Base-by-base conservation (phyloP, 176 grass and related monocot species). In the Tuctoria greenei region DNA sequence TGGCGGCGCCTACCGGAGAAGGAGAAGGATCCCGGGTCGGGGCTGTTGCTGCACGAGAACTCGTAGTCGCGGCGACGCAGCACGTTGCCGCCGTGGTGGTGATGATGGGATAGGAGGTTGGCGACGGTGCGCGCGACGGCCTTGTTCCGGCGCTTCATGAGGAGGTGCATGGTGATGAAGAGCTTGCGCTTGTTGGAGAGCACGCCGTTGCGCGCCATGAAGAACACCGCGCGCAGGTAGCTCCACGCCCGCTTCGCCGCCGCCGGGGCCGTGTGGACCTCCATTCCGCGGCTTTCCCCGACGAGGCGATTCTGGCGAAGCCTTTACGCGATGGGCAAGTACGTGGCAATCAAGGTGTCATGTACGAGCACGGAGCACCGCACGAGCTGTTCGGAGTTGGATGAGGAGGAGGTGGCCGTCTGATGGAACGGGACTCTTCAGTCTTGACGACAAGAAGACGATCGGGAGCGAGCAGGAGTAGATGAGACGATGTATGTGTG, bases 21-120 rank as follows among this genome's bases (percentile, higher is more conserved):
- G 20, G 88, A 68, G 71, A 87, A 84, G 68, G 79, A 77, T 59
- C 26, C 13, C 11, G 82, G 64, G 45, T 72, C 81, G 45, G 88
- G 79, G 81, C 79, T 88, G 88, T 93, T 91, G 88, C 79, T 78
- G 88, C 88, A 97, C 4, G 95, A 97, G 84, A 97, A 97, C 79
- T 97, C 91, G 64, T 97, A 93, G 43, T 91, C 94, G 39, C 81
- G 81, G 12, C 61, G 67, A 39, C 71, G 82, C 0, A 89, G 69
- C 11, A 44, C 77, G 51, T 42, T 4, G 1, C 5, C 0, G 8
- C 8, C 0, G 18, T 43, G 8, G 5, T 4, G 7, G 16, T 44
- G 74, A 71, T 90, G 81, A 49, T 86, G 86, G 27, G 85, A 81
- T n/a, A 93, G 76, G 31, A 85, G 84, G 66, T 25, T 74, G 37